These are phyloP conservation scores for Prinsepia uniflora DNA, from an alignment of 306 rosid species.

Conservation along the genomic window DNA sequence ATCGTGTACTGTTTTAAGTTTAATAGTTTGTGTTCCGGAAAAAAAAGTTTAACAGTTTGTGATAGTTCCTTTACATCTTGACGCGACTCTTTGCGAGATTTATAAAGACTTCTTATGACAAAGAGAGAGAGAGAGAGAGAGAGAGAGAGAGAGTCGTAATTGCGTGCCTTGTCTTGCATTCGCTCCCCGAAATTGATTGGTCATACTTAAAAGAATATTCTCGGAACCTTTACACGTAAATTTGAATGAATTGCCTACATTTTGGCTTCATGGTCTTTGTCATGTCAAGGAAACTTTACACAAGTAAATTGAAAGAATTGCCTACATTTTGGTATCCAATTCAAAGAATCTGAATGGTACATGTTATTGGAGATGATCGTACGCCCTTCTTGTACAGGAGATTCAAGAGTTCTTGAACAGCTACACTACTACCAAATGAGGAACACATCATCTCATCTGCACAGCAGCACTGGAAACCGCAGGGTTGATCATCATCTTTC, in stretches of 20 bases:
- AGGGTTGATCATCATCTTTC: constrained; percentile 36
- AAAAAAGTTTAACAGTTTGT: too few species aligned
- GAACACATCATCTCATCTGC: constrained; percentile 48
- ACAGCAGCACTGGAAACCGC: constrained; percentile 72
- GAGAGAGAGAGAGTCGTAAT: too few species aligned
- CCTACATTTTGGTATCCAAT: background rate
- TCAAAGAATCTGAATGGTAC: background rate
- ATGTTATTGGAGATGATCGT: background rate
- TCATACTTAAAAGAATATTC: background rate
- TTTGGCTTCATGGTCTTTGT: background rate
- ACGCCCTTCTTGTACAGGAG: constrained; percentile 11
- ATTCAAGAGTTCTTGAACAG: constrained; percentile 22
- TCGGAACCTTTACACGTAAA: background rate
- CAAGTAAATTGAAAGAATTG: background rate
- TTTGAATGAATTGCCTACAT: too few species aligned
- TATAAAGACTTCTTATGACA: too few species aligned
- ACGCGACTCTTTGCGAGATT: too few species aligned
- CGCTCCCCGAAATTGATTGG: too few species aligned
- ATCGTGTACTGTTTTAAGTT: too few species aligned
- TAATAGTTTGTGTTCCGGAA: too few species aligned
- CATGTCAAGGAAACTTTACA: background rate
- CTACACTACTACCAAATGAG: background rate
- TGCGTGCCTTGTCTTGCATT: too few species aligned
- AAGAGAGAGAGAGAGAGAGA: too few species aligned
- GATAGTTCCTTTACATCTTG: too few species aligned